phyloP scores from a whole-genome alignment of 306 rosid genomes.

The Corylus heterophylla region DNA sequence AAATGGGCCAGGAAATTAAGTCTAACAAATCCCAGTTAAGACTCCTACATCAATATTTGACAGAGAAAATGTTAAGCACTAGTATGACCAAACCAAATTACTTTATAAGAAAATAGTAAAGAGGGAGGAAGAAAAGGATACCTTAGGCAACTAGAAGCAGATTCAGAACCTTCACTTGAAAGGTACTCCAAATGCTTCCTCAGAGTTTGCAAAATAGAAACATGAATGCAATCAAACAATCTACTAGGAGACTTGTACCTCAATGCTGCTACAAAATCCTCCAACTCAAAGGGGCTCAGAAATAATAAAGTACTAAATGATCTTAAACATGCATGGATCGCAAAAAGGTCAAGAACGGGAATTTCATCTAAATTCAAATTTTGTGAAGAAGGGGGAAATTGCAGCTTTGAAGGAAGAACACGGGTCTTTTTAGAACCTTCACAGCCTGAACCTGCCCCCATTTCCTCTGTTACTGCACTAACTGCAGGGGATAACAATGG shows the following conservation, averaged over 20 bases:
- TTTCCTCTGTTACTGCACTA: slow-evolving; percentile 66
- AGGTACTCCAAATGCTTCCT: slow-evolving; percentile 90
- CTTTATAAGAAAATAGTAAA: slow-evolving; percentile 14
- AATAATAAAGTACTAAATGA: slow-evolving; percentile 83
- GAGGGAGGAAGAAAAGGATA: slow-evolving; percentile 22
- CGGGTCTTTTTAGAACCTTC: slow-evolving; percentile 48
- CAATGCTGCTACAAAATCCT: slow-evolving; percentile 73
- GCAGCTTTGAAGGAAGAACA: slow-evolving; percentile 47
- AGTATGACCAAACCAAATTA: slow-evolving; percentile 31
- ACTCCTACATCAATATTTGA: slow-evolving; percentile 55
- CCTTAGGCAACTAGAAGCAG: slow-evolving; percentile 91
- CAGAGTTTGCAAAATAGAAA: slow-evolving; percentile 73
- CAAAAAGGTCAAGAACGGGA: slow-evolving; percentile 82
- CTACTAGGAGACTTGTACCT: slow-evolving; percentile 59
- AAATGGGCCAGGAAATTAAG: slow-evolving; percentile 88
- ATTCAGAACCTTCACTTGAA: slow-evolving; percentile 75
- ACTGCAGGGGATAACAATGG: slow-evolving; percentile 45
- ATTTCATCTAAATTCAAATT: slow-evolving; percentile 65
- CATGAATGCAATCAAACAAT: slow-evolving; percentile 79
- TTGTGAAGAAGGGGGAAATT: slow-evolving; percentile 81
- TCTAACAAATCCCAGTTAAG: slow-evolving; percentile 96
- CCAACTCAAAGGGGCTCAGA: slow-evolving; percentile 96
- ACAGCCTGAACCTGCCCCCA: slow-evolving; percentile 33
- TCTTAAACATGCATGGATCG: slow-evolving; percentile 80
- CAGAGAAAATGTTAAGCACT: slow-evolving; percentile 21